These are phyloP conservation scores for Penicillium sp. DNA, from an alignment of 2,329 filamentous ascomycete genomes.

Conservation along the genomic window DNA sequence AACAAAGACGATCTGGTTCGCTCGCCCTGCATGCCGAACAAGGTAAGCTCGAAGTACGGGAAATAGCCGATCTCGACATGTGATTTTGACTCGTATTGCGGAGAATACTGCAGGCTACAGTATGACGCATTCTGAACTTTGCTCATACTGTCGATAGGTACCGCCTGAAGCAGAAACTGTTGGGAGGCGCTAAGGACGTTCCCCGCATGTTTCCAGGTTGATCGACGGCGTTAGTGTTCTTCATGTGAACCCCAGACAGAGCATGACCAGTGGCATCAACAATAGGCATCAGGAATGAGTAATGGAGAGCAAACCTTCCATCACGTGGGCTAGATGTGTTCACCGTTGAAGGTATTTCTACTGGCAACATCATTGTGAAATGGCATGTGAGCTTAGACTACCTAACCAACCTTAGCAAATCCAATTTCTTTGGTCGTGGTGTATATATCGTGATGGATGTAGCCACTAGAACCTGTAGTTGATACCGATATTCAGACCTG, in stretches of 20 bases:
- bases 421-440: not conserved
- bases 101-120: not conserved
- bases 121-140: conserved; percentile 1
- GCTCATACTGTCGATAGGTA: not conserved
- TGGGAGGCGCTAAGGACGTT: conserved; percentile 9
- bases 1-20: conserved; percentile 8
- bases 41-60: conserved; percentile 5
- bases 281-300: not conserved
- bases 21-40: conserved; percentile 14
- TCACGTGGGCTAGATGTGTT: not conserved
- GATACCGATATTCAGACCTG: not conserved
- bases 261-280: not conserved
- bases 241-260: conserved; percentile 8
- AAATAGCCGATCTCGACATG: not conserved
- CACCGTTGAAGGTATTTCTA: not conserved
- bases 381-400: not conserved
- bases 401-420: not conserved
- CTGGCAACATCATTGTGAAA: not conserved
- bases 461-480: not conserved
- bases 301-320: not conserved
- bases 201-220: conserved; percentile 9
- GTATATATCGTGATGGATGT: not conserved
- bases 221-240: conserved; percentile 3
- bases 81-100: conserved; percentile 2
- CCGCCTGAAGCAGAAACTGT: not conserved